These are phyloP conservation scores for Globisporangium spinosum DNA, from an alignment of 352 stramenopile genomes.

Conservation along the genomic window DNA sequence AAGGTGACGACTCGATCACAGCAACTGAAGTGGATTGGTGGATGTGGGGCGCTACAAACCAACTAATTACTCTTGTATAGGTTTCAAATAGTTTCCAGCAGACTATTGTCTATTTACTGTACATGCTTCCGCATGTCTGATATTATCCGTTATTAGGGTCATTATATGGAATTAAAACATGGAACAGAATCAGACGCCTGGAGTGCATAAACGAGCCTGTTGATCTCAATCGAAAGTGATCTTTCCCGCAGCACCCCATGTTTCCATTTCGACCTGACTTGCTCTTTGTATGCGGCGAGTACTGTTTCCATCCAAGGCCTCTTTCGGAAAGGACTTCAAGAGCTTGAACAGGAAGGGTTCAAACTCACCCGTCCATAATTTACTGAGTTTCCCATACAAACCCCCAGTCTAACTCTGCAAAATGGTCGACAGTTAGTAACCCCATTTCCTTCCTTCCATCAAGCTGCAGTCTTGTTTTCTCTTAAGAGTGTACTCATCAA, in stretches of 20 bases:
- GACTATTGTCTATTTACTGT: too few species aligned
- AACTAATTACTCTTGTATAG: not conserved
- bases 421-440: not conserved
- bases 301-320: not conserved
- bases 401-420: not conserved
- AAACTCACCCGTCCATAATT: not conserved
- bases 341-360: not conserved
- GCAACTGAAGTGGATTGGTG: not conserved
- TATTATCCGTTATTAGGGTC: not conserved
- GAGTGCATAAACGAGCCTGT: not conserved
- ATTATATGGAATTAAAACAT: not conserved
- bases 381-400: not conserved
- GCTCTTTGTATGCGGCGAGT: not conserved
- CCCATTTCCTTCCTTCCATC: not conserved
- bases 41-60: not conserved
- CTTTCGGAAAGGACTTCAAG: not conserved
- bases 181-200: not conserved
- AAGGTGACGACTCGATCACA: not conserved
- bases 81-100: too few species aligned
- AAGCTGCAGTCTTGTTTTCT: not conserved
- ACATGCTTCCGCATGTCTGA: not conserved
- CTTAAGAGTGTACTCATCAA: not conserved
- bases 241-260: not conserved
- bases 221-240: not conserved
- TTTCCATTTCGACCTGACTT: not conserved